These are phyloP conservation scores for Orbilia brochopaga DNA, from an alignment of 2,329 filamentous ascomycete species.

Conservation along the genomic window DNA sequence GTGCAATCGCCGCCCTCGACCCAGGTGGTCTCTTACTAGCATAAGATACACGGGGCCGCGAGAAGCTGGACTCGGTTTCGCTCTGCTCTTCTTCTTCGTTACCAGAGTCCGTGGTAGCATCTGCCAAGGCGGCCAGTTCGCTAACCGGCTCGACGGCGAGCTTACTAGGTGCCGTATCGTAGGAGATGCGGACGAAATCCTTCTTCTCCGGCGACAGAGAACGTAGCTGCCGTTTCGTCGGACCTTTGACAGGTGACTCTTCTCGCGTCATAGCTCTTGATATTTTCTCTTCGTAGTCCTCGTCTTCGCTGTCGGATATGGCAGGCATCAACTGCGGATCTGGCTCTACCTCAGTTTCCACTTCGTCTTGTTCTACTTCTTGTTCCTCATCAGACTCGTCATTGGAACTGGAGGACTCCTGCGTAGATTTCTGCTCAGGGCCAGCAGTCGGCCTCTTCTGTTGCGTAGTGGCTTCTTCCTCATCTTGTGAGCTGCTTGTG, in stretches of 20 bases:
- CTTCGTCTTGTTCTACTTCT: slow-evolving; percentile 8
- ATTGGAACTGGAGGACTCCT: not conserved
- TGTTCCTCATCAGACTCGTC: slow-evolving; percentile 14
- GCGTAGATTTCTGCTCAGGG: slow-evolving; percentile 47
- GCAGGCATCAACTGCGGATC: slow-evolving; percentile 18
- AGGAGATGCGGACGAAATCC: slow-evolving; percentile 12
- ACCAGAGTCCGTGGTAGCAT: not conserved
- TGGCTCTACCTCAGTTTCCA: not conserved
- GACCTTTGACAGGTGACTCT: slow-evolving; percentile 40
- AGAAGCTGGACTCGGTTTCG: not conserved
- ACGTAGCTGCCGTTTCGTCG: slow-evolving; percentile 33
- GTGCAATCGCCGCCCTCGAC: not conserved
- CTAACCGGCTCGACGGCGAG: slow-evolving; percentile 25
- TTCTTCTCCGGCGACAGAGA: slow-evolving; percentile 36
- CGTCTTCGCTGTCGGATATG: slow-evolving; percentile 35
- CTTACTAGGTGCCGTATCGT: slow-evolving; percentile 21
- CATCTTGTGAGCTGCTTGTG: slow-evolving; percentile 14
- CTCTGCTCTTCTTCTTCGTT: slow-evolving; percentile 20
- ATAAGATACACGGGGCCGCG: not conserved
- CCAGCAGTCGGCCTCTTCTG: slow-evolving; percentile 49
- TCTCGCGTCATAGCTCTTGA: slow-evolving; percentile 17
- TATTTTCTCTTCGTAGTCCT: slow-evolving; percentile 6
- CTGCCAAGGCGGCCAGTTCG: not conserved
- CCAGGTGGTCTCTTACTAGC: not conserved
- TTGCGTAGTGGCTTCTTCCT: slow-evolving; percentile 45